These are phyloP conservation scores for Candida tibetensis DNA, from an alignment of 805 yeast genomes.

Conservation along the genomic window DNA sequence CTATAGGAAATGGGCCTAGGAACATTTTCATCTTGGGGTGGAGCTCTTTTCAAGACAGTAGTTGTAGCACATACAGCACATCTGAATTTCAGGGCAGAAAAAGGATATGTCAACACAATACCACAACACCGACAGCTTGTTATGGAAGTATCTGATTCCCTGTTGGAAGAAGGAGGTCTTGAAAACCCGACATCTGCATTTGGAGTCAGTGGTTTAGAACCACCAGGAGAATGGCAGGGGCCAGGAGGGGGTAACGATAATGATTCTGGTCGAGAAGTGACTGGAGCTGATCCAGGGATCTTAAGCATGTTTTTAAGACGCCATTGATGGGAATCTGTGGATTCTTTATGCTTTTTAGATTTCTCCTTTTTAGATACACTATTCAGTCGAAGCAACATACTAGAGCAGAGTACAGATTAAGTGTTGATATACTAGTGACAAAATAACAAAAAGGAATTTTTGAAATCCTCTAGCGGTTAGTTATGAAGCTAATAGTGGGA, in stretches of 20 bases:
- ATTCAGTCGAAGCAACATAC: slow-evolving; percentile 2
- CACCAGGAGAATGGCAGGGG: background rate
- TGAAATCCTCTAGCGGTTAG: no score
- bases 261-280: no score
- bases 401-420: no score
- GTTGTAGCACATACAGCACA: slow-evolving; percentile 65
- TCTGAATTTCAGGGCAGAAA: slow-evolving; percentile 39
- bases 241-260: no score
- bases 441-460: no score
- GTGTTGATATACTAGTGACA: no score
- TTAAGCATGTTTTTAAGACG: no score
- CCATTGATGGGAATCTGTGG: background rate
- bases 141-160: background rate
- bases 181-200: background rate
- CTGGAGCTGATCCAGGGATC: no score
- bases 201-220: background rate
- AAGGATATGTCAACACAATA: slow-evolving; percentile 30
- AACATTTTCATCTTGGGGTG: slow-evolving; percentile 5
- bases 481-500: no score
- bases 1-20: slow-evolving; percentile 24
- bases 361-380: background rate
- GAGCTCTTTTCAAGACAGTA: slow-evolving; percentile 19
- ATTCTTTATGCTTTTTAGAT: background rate
- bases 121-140: slow-evolving; percentile 39
- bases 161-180: background rate